Evolutionary conservation across 139 green algal species (phyloP).

Genomic region (Picochlorum sp.): DNA sequence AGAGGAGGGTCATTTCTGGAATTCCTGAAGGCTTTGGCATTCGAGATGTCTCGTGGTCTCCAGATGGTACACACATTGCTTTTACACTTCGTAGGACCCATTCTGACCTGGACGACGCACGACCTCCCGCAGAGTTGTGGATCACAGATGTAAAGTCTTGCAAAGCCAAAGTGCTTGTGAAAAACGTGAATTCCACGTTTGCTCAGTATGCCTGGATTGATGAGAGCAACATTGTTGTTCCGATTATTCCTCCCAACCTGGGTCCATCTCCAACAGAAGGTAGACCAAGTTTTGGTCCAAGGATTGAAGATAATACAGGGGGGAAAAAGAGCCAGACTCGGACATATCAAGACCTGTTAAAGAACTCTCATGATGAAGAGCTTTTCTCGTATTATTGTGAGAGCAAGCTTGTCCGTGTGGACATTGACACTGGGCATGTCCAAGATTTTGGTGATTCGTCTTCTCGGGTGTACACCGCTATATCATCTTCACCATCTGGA

Average conservation of each 20-base stretch:
- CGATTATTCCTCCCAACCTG: slow-evolving; percentile 36
- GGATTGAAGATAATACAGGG: slow-evolving; percentile 69
- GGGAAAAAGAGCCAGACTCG: slow-evolving; percentile 70
- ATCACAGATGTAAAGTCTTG: slow-evolving; percentile 65
- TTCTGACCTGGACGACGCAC: slow-evolving; percentile 39
- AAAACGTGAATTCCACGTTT: slow-evolving; percentile 53
- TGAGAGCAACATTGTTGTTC: slow-evolving; percentile 68
- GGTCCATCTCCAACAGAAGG: slow-evolving; percentile 30
- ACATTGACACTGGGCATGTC: slow-evolving; percentile 40
- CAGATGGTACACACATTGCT: slow-evolving; percentile 56
- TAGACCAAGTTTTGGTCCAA: slow-evolving; percentile 55
- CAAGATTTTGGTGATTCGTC: slow-evolving; percentile 24
- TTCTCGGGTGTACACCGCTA: slow-evolving; percentile 66
- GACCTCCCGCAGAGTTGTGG: slow-evolving; percentile 78
- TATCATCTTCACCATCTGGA: slow-evolving; percentile 75
- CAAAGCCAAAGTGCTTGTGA: slow-evolving; percentile 44
- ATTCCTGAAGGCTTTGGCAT: slow-evolving; percentile 58
- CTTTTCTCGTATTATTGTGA: slow-evolving; percentile 86
- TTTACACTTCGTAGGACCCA: slow-evolving; percentile 72
- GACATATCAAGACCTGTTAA: slow-evolving; percentile 91
- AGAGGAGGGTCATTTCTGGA: slow-evolving; percentile 42
- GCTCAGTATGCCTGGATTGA: slow-evolving; percentile 69
- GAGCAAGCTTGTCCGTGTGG: slow-evolving; percentile 54
- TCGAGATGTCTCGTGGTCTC: slow-evolving; percentile 76
- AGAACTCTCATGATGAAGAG: slow-evolving; percentile 74